These are phyloP conservation scores for Scedosporium minutisporum DNA, from an alignment of 2,329 filamentous ascomycete genomes.

Conservation along the genomic window DNA sequence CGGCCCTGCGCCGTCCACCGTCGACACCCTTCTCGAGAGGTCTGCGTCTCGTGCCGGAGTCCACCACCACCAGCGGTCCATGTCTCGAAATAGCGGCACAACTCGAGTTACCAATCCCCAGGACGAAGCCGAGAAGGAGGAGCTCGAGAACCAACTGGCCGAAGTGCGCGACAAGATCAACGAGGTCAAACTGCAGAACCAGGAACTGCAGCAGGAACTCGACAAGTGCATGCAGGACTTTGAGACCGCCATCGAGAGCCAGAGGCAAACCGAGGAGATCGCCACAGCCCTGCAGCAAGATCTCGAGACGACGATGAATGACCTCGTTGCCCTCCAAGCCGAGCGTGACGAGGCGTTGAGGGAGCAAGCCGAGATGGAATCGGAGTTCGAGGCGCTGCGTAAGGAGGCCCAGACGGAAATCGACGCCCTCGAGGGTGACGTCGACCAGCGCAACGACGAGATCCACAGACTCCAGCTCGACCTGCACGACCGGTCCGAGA, in stretches of 20 bases:
- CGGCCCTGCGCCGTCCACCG: constrained; percentile 51
- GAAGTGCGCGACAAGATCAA: constrained; percentile 80
- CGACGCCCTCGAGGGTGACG: constrained; percentile 58
- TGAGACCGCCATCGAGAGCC: constrained; percentile 58
- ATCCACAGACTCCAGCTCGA: constrained; percentile 61
- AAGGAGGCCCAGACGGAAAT: constrained; percentile 59
- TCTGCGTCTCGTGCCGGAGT: constrained; percentile 73
- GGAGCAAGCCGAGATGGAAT: constrained; percentile 49
- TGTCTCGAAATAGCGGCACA: constrained; percentile 62
- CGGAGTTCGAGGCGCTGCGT: constrained; percentile 50
- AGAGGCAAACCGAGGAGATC: constrained; percentile 48
- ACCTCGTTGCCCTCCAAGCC: constrained; percentile 66
- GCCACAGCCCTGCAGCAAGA: constrained; percentile 65
- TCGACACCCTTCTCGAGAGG: constrained; percentile 89
- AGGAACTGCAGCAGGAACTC: constrained; percentile 75
- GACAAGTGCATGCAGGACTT: constrained; percentile 73
- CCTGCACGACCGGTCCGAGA: constrained; percentile 68
- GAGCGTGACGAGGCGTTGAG: constrained; percentile 81
- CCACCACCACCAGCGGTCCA: constrained; percentile 55
- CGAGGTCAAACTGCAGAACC: constrained; percentile 77
- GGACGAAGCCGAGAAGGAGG: constrained; percentile 74
- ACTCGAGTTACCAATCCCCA: constrained; percentile 47
- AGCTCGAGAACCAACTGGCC: constrained; percentile 74
- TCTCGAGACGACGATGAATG: constrained; percentile 67
- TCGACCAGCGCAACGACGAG: constrained; percentile 63